Evolutionary conservation across 805 yeast genomes (phyloP).

Genomic region (Cyberlindnera amylophila): DNA sequence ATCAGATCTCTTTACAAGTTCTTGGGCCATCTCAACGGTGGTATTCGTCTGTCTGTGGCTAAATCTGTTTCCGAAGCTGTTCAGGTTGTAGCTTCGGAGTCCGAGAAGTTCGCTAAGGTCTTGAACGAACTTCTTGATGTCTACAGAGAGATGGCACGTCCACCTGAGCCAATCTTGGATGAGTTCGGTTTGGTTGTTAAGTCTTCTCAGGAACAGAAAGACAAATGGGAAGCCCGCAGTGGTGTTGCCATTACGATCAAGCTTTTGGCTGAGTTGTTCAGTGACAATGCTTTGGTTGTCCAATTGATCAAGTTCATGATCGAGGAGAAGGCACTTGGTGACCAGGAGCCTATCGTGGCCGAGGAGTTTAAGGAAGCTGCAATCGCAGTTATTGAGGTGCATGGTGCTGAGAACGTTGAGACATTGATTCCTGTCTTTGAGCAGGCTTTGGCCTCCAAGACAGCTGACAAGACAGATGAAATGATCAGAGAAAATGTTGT

Average conservation of each 20-base stretch:
- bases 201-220: slow-evolving; percentile 56
- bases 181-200: slow-evolving; percentile 75
- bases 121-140: slow-evolving; percentile 46
- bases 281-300: slow-evolving; percentile 38
- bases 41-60: slow-evolving; percentile 71
- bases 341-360: slow-evolving; percentile 65
- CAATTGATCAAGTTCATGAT: slow-evolving; percentile 61
- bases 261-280: slow-evolving; percentile 45
- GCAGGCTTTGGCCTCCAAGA: slow-evolving; percentile 46
- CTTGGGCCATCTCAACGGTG: slow-evolving; percentile 54
- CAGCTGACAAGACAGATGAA: slow-evolving; percentile 51
- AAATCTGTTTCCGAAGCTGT: slow-evolving; percentile 63
- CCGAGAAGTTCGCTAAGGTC: slow-evolving; percentile 29
- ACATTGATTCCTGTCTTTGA: slow-evolving; percentile 80
- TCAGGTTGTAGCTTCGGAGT: slow-evolving; percentile 29
- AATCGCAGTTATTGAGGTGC: slow-evolving; percentile 57
- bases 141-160: slow-evolving; percentile 59
- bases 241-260: slow-evolving; percentile 72
- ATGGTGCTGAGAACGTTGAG: slow-evolving; percentile 69
- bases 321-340: slow-evolving; percentile 66
- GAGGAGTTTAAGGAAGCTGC: slow-evolving; percentile 91
- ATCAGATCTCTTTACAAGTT: slow-evolving; percentile 45
- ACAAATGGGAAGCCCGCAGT: slow-evolving; percentile 81
- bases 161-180: slow-evolving; percentile 75
- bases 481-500: slow-evolving; percentile 73